Percentiles rank a stretch among this genome's conserved stretches.
These are phyloP conservation scores for Ogataea salicorniae DNA, from an alignment of 805 yeast species.

Conservation along the genomic window DNA sequence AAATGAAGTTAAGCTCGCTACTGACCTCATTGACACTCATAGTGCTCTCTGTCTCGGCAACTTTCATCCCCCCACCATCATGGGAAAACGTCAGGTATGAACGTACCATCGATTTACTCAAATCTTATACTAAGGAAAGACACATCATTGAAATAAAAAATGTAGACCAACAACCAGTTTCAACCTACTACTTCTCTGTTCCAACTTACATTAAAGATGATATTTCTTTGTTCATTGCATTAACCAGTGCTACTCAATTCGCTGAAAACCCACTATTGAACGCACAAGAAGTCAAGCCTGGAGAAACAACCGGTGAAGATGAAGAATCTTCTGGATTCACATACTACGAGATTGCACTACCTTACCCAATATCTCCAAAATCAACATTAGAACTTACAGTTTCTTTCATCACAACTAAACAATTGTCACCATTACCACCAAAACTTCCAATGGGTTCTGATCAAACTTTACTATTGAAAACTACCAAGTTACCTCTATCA, in stretches of 20 bases:
- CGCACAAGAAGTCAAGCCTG: slow-evolving; percentile 10
- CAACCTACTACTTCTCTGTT: slow-evolving; percentile 53
- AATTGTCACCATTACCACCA: slow-evolving; percentile 58
- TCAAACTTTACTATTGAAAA: slow-evolving; percentile 54
- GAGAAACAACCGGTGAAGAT: slow-evolving; percentile 8
- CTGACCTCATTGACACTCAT: no score
- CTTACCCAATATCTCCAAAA: slow-evolving; percentile 64
- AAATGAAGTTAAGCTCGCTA: no score
- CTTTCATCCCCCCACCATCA: no score
- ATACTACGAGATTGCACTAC: slow-evolving; percentile 48
- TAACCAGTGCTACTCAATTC: slow-evolving; percentile 12
- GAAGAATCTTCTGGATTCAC: slow-evolving; percentile 19
- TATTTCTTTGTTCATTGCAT: slow-evolving; percentile 24
- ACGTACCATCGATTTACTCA: slow-evolving; percentile 59
- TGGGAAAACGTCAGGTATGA: slow-evolving; percentile 58
- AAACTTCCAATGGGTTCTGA: slow-evolving; percentile 50
- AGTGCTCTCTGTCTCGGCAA: no score
- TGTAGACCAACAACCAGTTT: slow-evolving; percentile 46
- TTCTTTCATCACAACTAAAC: slow-evolving; percentile 42
- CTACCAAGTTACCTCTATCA: slow-evolving; percentile 49
- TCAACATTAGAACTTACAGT: slow-evolving; percentile 44
- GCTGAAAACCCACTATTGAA: slow-evolving; percentile 18
- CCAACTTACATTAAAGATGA: slow-evolving; percentile 38
- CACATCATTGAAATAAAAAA: slow-evolving; percentile 54
- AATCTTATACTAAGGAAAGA: slow-evolving; percentile 61